These are phyloP conservation scores for Fusarium mangiferae DNA, from an alignment of 2,329 filamentous ascomycete genomes.

Conservation along the genomic window DNA sequence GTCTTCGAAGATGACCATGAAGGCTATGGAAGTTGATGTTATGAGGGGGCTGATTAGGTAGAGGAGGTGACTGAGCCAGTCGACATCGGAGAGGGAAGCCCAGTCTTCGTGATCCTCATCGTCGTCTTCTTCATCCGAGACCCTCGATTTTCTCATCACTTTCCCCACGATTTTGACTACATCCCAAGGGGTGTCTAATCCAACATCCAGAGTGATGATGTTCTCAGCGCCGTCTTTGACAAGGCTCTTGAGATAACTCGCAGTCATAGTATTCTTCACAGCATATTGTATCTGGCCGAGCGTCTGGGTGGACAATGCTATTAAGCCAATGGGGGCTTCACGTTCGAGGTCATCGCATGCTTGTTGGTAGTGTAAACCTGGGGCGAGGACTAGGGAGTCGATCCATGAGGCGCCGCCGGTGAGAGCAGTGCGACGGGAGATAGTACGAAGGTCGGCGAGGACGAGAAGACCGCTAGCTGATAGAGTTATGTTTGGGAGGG, in stretches of 20 bases:
- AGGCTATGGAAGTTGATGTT: slow-evolving; percentile 55
- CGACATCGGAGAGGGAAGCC: slow-evolving; percentile 48
- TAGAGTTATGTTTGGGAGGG: slow-evolving; percentile 58
- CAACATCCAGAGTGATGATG: slow-evolving; percentile 46
- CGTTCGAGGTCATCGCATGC: slow-evolving; percentile 61
- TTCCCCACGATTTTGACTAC: slow-evolving; percentile 32
- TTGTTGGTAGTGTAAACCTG: slow-evolving; percentile 70
- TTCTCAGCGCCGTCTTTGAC: slow-evolving; percentile 32
- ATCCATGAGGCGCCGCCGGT: slow-evolving; percentile 66
- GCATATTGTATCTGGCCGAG: slow-evolving; percentile 42
- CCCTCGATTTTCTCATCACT: slow-evolving; percentile 1
- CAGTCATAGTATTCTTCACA: slow-evolving; percentile 63
- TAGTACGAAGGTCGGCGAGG: slow-evolving; percentile 67
- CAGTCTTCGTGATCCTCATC: slow-evolving; percentile 36
- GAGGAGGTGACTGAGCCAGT: slow-evolving; percentile 60
- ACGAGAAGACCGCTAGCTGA: slow-evolving; percentile 66
- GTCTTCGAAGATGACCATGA: slow-evolving; percentile 60
- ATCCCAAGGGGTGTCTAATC: slow-evolving; percentile 35
- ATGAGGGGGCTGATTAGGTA: slow-evolving; percentile 60
- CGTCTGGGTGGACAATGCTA: slow-evolving; percentile 38
- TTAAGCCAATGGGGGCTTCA: slow-evolving; percentile 49
- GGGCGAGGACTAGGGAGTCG: slow-evolving; percentile 67
- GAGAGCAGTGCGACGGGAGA: slow-evolving; percentile 66
- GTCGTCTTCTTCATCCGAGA: slow-evolving; percentile 17
- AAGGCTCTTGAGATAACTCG: slow-evolving; percentile 55